Base-by-base conservation (phyloP, 768 basidiomycete species). In the Pleurotus eryngii region DNA sequence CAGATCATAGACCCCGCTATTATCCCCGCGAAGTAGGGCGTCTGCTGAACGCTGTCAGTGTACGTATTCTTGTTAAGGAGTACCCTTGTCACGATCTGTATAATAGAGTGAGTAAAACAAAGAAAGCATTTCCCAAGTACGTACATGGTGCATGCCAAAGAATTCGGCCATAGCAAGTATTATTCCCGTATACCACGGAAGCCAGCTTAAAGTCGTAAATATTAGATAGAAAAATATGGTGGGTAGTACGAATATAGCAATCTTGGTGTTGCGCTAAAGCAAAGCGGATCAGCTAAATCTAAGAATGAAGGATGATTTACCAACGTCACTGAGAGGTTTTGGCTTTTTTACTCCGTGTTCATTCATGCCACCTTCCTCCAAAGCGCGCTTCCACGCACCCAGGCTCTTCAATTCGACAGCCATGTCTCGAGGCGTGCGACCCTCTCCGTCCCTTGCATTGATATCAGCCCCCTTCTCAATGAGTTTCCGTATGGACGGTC, bases 11-110 rank as follows among this genome's bases (percentile, higher is more conserved):
- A 91, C 1, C 79, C 92, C 46, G 75, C 80, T 57, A 99, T 97
- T 60, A 99, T 93, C 8, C 92, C 89, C 0, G 92, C 85, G 65
- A 98, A 95, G 72, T 98, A 97, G 0, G 95, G 95, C 56, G 91
- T 93, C 61, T 86, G 83, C 26, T 85, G 87, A 45, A 98, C 85
- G 45, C 83, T 86, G 59, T 93, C 92, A 8, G 89, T 91, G 63
- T 92, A 90, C 3, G 83, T 87, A 30, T 83, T 78, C 65, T 89
- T 87, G 70, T 92, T 92, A 46, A 96, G 78, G 4, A 97, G 77
- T 5, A 94, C 91, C 14, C 90, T 88, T 5, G 89, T 91, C 55
- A 94, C 90, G 68, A 90, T 82, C 89, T 89, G 65, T 27, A 18
- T 58, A 51, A 26, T 60, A 56, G 9, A 26, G 14, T 46, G 12